Evolutionary conservation across 2,329 filamentous ascomycete genomes (phyloP), one percentile per base, ranked within the genome.

Genomic region (Ambrosiella cleistominuta): DNA sequence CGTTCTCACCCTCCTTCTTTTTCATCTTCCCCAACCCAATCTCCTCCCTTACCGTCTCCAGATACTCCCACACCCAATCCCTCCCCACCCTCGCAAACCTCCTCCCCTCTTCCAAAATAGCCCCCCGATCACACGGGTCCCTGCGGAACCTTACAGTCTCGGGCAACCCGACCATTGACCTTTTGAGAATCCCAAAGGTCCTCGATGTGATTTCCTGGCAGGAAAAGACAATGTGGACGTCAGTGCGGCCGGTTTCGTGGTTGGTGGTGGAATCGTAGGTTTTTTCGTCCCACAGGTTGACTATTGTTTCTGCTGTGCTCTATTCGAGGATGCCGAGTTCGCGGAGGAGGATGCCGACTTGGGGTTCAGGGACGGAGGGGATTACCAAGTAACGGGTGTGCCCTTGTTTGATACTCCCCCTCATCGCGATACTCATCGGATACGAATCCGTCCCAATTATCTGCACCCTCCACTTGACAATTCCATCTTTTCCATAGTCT

Each of bases 321-420:
- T 27, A 3, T 27, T 27, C 27, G 27, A 27, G 27, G 4, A 27
- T 2, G 27, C 27, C 27, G 27, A 27, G 27, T 27, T 27, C 27
- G 27, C 27, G 27, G 27, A 27, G 27, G 4, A 27, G 27, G 27
- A 27, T 27, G 27, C 27, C 27, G 27, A 27, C 27, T 27, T 53
- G 4, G 8, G 35, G 37, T 6, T 44, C 12, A 27, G 57, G 51
- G 17, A 57, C 36, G 7, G 37, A 15, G 1, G 52, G 19, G 8
- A 54, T 52, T 8, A 57, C 19, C 9, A 60, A 50, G 47, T 57
- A 55, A 8, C 59, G 56, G 37, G 39, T 57, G n/a, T 57, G 52
- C 35, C 55, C 59, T 19, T 60, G 59, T 27, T 60, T 58, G 17
- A 60, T 60, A 35, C 55, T 45, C 13, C 37, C 57, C 17, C 51